These are phyloP conservation scores for Protostelium mycophagum DNA, from an alignment of 78 protist genomes.

Conservation along the genomic window DNA sequence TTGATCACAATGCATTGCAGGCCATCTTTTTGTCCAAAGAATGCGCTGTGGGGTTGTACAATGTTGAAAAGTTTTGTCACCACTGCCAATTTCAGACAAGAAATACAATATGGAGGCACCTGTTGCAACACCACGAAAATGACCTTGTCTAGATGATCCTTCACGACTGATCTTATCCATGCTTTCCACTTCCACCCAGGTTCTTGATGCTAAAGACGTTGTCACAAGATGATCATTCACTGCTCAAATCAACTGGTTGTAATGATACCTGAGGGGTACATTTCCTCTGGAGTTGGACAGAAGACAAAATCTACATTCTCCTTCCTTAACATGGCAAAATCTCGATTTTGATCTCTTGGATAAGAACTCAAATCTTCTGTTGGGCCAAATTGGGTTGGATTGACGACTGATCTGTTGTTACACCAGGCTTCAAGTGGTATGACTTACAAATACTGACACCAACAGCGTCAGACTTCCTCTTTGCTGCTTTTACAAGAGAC, in stretches of 20 bases:
- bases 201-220: not conserved
- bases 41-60: conserved; percentile 30
- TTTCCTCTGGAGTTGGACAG: conserved; percentile 36
- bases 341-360: conserved; percentile 51
- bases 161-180: conserved; percentile 12
- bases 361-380: conserved; percentile 63
- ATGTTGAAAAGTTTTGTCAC: conserved; percentile 71
- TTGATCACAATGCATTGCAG: conserved; percentile 69
- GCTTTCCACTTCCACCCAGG: conserved; percentile 25
- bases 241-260: not conserved
- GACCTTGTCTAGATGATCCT: conserved; percentile 49
- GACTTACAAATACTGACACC: not conserved
- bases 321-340: conserved; percentile 7
- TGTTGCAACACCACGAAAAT: conserved; percentile 81
- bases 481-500: not conserved
- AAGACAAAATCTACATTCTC: conserved; percentile 59
- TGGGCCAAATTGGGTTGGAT: conserved; percentile 76
- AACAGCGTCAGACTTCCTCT: not conserved
- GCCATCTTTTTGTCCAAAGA: conserved; percentile 82
- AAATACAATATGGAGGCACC: not conserved
- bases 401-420: no score
- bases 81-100: not conserved
- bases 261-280: conserved; percentile 59
- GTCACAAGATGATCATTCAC: not conserved
- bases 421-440: no score